phyloP scores from a whole-genome alignment of 495 filamentous ascomycete species.

The Xylaria longipes region DNA sequence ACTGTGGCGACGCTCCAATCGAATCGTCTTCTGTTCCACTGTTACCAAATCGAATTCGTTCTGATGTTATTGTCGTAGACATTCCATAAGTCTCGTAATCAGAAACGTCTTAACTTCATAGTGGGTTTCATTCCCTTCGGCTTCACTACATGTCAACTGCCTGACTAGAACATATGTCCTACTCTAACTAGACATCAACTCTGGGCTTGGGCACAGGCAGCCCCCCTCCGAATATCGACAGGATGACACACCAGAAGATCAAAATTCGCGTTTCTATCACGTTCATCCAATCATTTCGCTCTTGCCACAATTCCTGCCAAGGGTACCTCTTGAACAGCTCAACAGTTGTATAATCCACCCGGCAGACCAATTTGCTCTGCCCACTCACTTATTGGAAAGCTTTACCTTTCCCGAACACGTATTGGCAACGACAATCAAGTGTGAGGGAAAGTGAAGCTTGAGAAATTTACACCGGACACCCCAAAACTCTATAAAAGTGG shows the following conservation, averaged over 20 bases:
- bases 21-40: background rate
- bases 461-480: no score
- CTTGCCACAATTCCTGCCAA: background rate
- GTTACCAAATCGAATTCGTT: background rate
- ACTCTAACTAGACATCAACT: background rate
- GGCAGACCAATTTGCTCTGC: background rate
- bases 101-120: background rate
- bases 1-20: constrained; percentile 5
- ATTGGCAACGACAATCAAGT: no score
- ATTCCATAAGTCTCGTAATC: background rate
- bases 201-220: background rate
- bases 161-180: no score
- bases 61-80: background rate
- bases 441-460: no score
- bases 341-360: no score
- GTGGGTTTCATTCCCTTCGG: background rate
- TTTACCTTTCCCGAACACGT: no score
- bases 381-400: background rate
- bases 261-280: background rate
- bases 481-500: no score
- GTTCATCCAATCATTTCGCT: background rate
- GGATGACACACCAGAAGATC: background rate
- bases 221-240: background rate
- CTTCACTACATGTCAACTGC: background rate
- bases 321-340: background rate